These are phyloP conservation scores for Prunus dulcis DNA, from an alignment of 306 rosid genomes.

Conservation along the genomic window DNA sequence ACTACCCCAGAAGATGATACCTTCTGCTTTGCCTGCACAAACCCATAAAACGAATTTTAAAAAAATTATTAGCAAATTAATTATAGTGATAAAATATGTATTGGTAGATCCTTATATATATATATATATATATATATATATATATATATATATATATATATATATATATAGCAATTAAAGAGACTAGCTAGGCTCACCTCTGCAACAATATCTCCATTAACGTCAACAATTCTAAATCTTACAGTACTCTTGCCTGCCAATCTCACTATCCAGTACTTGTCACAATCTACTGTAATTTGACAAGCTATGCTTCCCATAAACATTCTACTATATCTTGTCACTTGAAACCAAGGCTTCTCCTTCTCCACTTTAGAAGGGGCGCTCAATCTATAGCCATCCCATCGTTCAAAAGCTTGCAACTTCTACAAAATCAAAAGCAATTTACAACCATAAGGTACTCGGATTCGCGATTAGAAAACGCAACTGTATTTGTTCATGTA, in stretches of 20 bases:
- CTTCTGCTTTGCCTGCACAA: conserved; percentile 68
- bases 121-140: too few relatives aligned
- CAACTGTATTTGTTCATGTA: background rate
- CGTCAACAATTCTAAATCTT: conserved; percentile 46
- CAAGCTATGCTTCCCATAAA: conserved; percentile 46
- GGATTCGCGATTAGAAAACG: background rate
- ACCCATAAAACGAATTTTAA: background rate
- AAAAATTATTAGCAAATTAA: background rate
- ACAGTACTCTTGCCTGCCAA: conserved; percentile 32
- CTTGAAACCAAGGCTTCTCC: conserved; percentile 58
- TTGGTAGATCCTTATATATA: background rate
- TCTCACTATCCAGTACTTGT: conserved; percentile 45
- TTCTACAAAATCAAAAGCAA: conserved; percentile 42
- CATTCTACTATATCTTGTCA: conserved; percentile 40
- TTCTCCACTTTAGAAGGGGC: conserved; percentile 18
- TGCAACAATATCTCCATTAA: conserved; percentile 52
- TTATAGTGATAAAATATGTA: background rate
- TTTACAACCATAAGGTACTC: background rate
- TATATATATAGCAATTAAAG: background rate
- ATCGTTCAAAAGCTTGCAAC: conserved; percentile 55
- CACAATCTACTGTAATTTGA: conserved; percentile 48
- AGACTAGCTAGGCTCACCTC: conserved; percentile 42
- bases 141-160: too few relatives aligned
- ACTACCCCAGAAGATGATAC: conserved; percentile 44
- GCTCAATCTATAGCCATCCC: conserved; percentile 62